Base-by-base conservation (phyloP, 768 basidiomycete species). In the Pleurotus eryngii region DNA sequence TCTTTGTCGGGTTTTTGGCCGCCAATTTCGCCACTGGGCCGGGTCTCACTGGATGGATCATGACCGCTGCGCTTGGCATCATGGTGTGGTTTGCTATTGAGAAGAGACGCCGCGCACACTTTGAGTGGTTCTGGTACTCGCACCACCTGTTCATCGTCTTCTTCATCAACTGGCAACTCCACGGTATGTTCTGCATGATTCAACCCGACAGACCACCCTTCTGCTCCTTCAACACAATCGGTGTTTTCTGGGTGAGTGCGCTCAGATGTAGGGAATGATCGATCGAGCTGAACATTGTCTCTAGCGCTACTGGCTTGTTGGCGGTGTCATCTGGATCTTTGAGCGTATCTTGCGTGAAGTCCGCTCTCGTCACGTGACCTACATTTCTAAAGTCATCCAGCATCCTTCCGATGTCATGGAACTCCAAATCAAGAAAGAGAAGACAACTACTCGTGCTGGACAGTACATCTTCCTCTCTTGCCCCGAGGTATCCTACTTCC, bases 111-210 rank as follows among this genome's bases (percentile, higher is more conserved):
- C 81, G 85, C 56, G 81, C 83, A 11, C 82, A 86, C 63, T 98
- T 95, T 63, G 94, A 98, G 74, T 74, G 80, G 66, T 95, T 95
- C 77, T 94, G 90, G 89, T 93, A 92, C 70, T 81, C 84, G 7
- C 86, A 92, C 68, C 90, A 97, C 69, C 78, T 97, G 59, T 96
- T 95, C 77, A 83, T 96, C 65, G 68, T 91, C 57, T 96, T 96
- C 83, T 97, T 98, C 79, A 81, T 93, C 69, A 76, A 79, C 67
- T 97, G 95, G 95, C 95, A 98, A 70, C 76, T 96, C 27, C 95
- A 95, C 67, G 94, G 94, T 55, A 89, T 95, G 90, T 95, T 92
- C 83, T 95, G 93, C 75, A 93, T 95, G 91, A 92, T 95, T 75
- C 75, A 90, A 72, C 94, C 95, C 22, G 93, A 97, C 72, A 79